Conservation (phyloP, 768 basidiomycete species). For the Phaeotremella skinneri region DNA sequence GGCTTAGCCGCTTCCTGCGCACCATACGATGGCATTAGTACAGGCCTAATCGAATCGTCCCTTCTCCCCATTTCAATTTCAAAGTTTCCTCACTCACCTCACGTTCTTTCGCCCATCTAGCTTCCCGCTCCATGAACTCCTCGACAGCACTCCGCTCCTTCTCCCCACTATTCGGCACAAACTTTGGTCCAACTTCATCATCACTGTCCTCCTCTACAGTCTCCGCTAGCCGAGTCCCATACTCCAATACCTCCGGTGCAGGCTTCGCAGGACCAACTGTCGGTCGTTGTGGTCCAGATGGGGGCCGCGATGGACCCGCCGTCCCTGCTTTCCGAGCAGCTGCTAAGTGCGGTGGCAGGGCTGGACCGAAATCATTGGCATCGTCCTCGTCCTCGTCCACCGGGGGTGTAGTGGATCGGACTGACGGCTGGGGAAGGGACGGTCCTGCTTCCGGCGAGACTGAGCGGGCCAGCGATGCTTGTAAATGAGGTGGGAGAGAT, state of each 20-base stretch:
- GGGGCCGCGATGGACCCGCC: conserved; percentile 38
- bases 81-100: conserved; percentile 54
- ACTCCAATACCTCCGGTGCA: conserved; percentile 27
- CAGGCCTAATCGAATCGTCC: no score
- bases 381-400: conserved; percentile 57
- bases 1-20: conserved; percentile 72
- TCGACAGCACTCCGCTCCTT: conserved; percentile 64
- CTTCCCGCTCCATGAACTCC: conserved; percentile 83
- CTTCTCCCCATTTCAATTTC: no score
- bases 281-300: conserved; percentile 8
- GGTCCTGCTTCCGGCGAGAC: conserved; percentile 27
- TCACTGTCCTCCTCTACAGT: conserved; percentile 68
- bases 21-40: no score
- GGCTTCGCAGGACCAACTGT: conserved; percentile 61
- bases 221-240: background rate
- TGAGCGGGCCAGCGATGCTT: conserved; percentile 24
- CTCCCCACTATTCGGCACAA: conserved; percentile 58
- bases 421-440: conserved; percentile 2
- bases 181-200: conserved; percentile 76
- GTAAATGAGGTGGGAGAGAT: conserved; percentile 50
- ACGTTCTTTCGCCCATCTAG: conserved; percentile 66
- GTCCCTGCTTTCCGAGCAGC: conserved; percentile 53
- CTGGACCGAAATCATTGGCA: conserved; percentile 70
- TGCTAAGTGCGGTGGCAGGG: conserved; percentile 69
- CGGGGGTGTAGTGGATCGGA: conserved; percentile 3